phyloP scores from a whole-genome alignment of 345 rosid genomes.

The Passiflora organensis region DNA sequence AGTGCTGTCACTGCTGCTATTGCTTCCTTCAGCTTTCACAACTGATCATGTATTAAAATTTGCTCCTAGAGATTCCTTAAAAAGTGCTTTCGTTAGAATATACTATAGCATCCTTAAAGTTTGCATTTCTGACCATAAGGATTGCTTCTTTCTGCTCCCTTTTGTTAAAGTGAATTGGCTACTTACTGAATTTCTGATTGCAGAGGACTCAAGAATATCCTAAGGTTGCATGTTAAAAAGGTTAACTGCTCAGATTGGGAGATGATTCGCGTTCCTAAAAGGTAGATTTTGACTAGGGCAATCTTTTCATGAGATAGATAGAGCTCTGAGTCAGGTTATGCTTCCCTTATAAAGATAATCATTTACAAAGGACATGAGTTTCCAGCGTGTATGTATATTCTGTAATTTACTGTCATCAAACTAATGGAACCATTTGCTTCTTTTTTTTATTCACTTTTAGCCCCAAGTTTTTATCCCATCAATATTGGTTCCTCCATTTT shows the following conservation, averaged over 20 bases:
- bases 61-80: not conserved
- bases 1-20: no score
- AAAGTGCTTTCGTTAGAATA: not conserved
- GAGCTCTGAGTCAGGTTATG: no score
- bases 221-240: conserved; percentile 72
- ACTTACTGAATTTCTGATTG: conserved; percentile 16
- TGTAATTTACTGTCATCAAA: no score
- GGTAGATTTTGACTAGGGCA: conserved; percentile 33
- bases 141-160: not conserved
- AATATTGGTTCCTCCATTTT: not conserved
- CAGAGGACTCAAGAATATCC: conserved; percentile 89
- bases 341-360: no score
- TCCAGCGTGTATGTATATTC: no score
- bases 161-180: conserved; percentile 5
- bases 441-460: not conserved
- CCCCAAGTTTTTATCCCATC: not conserved
- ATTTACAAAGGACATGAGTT: no score
- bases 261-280: conserved; percentile 76
- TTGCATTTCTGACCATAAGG: not conserved
- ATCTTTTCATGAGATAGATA: not conserved
- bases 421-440: not conserved
- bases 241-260: conserved; percentile 88
- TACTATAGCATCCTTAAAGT: not conserved
- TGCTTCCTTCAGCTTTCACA: no score
- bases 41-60: no score